phyloP scores from a whole-genome alignment of 108 stramenopile genomes.

The Nannochloropsis gaditana region DNA sequence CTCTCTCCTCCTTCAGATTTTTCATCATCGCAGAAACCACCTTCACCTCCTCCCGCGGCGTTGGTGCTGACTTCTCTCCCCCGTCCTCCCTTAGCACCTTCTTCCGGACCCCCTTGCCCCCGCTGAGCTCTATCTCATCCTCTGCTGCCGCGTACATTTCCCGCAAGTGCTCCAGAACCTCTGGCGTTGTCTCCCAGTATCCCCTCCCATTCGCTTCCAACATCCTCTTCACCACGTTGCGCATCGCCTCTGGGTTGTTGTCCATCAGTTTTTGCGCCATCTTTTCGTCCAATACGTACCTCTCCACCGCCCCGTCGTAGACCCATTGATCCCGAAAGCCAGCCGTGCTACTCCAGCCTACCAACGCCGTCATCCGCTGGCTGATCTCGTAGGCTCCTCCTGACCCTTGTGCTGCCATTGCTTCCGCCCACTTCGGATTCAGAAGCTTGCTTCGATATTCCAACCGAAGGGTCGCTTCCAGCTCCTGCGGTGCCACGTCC shows the following conservation, averaged over 20 bases:
- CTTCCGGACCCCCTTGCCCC: slow-evolving; percentile 16
- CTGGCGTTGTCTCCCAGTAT: slow-evolving; percentile 63
- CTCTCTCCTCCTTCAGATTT: not conserved
- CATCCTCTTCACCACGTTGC: slow-evolving; percentile 57
- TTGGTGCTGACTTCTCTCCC: not conserved
- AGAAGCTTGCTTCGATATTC: slow-evolving; percentile 76
- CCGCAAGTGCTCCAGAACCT: slow-evolving; percentile 37
- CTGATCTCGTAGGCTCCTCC: slow-evolving; percentile 77
- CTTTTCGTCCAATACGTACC: slow-evolving; percentile 74
- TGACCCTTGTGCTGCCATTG: slow-evolving; percentile 72
- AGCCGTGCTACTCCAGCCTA: slow-evolving; percentile 54
- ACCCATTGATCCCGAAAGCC: slow-evolving; percentile 66
- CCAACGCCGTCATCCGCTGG: slow-evolving; percentile 79
- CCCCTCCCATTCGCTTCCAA: slow-evolving; percentile 72
- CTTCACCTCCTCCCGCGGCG: too few species aligned
- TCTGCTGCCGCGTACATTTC: slow-evolving; percentile 43
- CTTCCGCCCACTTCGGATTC: slow-evolving; percentile 76
- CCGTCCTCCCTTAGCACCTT: not conserved
- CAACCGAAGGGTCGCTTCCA: slow-evolving; percentile 72
- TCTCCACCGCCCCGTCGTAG: slow-evolving; percentile 75
- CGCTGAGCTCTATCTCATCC: slow-evolving; percentile 40
- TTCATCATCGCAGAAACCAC: not conserved
- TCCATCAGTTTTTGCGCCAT: slow-evolving; percentile 68
- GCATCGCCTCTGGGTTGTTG: slow-evolving; percentile 63
- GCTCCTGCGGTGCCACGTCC: slow-evolving; percentile 63